A percentile compares a stretch with the other conserved stretches of the same genome.
Conservation (phyloP, 1,139 yeast genomes). For the Taphrina deformans region DNA sequence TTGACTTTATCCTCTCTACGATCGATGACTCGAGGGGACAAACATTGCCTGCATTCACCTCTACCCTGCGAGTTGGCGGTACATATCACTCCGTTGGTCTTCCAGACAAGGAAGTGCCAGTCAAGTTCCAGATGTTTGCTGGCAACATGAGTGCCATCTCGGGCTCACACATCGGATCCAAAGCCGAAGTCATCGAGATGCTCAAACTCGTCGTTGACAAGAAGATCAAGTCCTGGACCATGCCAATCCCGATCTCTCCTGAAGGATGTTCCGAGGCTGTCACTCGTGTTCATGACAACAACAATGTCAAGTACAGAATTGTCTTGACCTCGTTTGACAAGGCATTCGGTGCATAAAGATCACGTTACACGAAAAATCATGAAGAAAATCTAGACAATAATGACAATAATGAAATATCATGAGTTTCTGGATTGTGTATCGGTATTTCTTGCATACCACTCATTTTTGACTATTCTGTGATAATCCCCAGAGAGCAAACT, state of each 20-base stretch:
- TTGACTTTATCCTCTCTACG: slow-evolving; percentile 44
- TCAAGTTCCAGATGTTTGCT: slow-evolving; percentile 38
- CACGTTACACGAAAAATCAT: neutral
- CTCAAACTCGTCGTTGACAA: slow-evolving; percentile 39
- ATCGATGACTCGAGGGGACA: slow-evolving; percentile 41
- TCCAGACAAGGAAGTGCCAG: slow-evolving; percentile 39
- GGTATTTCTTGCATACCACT: too few species aligned
- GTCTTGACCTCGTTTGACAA: slow-evolving; percentile 60
- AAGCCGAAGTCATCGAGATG: slow-evolving; percentile 37
- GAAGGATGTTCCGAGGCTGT: slow-evolving; percentile 37
- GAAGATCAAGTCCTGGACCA: slow-evolving; percentile 39
- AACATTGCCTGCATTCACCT: slow-evolving; percentile 41
- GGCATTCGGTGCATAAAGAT: slow-evolving; percentile 36
- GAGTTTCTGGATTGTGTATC: neutral
- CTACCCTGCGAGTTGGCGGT: slow-evolving; percentile 42
- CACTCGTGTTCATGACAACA: slow-evolving; percentile 48
- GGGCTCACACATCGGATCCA: slow-evolving; percentile 39
- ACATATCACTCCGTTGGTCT: slow-evolving; percentile 42
- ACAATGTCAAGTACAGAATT: slow-evolving; percentile 60
- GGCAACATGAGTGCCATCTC: slow-evolving; percentile 37
- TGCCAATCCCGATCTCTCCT: slow-evolving; percentile 37
- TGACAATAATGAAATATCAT: neutral
- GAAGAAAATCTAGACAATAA: neutral
- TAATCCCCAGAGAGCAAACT: too few species aligned
- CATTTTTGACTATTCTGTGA: too few species aligned